Evolutionary conservation across 1,284 basidiomycete genomes (phyloP), one percentile per base, ranked within the genome.

Genomic region (Meripilus lineatus): DNA sequence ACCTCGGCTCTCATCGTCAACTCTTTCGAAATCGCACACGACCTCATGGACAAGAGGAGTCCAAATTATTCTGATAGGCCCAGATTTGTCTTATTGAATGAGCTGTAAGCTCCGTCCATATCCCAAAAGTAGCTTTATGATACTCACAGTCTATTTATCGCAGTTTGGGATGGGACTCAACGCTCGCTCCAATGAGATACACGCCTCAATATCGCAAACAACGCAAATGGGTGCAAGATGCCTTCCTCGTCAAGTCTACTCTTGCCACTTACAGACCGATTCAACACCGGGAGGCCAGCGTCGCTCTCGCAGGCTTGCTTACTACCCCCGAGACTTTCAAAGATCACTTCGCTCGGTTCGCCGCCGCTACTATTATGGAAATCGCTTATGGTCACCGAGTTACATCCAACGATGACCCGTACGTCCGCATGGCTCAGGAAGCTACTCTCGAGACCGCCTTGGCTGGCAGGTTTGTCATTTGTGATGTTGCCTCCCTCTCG

Each of bases 321-420:
- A 41, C 42, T 5, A 46, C 25, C 4, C 52, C 56, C 2, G 53
- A 52, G n/a, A 24, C 36, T 10, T 50, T 57, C 25, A 42, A 42
- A 35, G 41, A 42, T 17, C 47, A 51, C 25, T 38, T 55, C 22
- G 23, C 21, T 42, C 55, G 54, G 32, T 58, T 41, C 22, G 41
- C 50, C 15, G 45, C 45, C 2, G 50, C 46, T 11, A 41, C 52
- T 24, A 44, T 58, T 23, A 55, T 57, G 52, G 54, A 58, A 42
- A 55, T 58, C 20, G 46, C 53, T n/a, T 58, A 58, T 42, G 57
- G 57, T 4, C 55, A 56, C 43, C 42, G 50, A 38, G 49, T 56
- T 30, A 38, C 45, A 40, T 44, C 44, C 11, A 51, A 53, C 32
- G 44, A 50, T 38, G 56, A 58, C 34, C 46, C 48, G 20, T 51